These are phyloP conservation scores for Elsinoe ampelina DNA, from an alignment of 2,329 filamentous ascomycete genomes.

Conservation along the genomic window DNA sequence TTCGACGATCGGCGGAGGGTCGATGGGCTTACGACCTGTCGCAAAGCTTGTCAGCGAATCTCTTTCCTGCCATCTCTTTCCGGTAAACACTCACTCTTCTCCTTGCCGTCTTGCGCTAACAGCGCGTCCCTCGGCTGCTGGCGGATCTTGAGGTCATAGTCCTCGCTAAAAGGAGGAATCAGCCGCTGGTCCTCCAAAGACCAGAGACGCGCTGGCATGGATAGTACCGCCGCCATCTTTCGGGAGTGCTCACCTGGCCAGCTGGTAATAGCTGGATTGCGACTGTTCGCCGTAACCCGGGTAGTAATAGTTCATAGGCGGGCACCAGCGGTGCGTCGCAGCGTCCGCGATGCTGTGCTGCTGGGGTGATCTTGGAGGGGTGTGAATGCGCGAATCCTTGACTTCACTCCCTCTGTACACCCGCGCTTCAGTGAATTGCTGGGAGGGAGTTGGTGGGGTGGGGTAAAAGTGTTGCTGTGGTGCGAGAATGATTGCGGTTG, in stretches of 20 bases:
- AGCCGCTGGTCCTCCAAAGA: conserved; percentile 3
- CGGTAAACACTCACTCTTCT: conserved; percentile 50
- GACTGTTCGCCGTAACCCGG: conserved; percentile 14
- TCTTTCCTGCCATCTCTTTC: conserved; percentile 6
- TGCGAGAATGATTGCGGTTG: conserved; percentile 14
- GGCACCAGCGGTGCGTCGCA: conserved; percentile 14
- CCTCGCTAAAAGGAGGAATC: conserved; percentile 34
- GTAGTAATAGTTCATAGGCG: conserved; percentile 14
- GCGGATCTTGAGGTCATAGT: conserved; percentile 50
- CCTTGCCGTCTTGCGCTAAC: conserved; percentile 58
- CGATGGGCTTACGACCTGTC: conserved; percentile 72
- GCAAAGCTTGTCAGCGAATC: background rate
- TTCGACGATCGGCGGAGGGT: conserved; percentile 78
- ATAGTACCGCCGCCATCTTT: background rate
- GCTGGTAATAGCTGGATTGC: conserved; percentile 17
- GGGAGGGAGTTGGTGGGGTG: conserved; percentile 13
- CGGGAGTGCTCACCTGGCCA: conserved; percentile 17
- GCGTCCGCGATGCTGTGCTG: conserved; percentile 13
- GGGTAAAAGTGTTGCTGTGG: conserved; percentile 14
- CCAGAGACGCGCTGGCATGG: conserved; percentile 13
- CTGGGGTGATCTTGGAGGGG: conserved; percentile 11
- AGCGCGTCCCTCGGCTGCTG: conserved; percentile 60
- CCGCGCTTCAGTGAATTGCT: conserved; percentile 11
- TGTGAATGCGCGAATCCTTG: conserved; percentile 12
- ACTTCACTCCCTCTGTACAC: conserved; percentile 10